Percentiles rank a stretch among this genome's conserved stretches.
phyloP scores from a whole-genome alignment of 2,329 filamentous ascomycete species.

The Pestalotiopsis sp. region DNA sequence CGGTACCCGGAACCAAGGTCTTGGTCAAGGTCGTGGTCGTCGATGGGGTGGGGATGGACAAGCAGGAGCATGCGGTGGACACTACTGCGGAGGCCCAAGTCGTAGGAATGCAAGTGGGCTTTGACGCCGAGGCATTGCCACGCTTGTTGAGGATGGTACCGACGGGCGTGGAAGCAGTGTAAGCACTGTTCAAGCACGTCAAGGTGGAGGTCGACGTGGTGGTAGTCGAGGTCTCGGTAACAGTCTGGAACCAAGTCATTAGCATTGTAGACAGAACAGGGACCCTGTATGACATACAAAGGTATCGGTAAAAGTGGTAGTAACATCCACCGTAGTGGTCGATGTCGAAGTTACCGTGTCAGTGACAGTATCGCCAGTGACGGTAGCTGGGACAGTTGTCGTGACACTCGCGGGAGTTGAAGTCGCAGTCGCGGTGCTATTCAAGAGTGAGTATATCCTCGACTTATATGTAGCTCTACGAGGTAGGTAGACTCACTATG shows the following conservation, averaged over 20 bases:
- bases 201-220: constrained; percentile 11
- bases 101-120: constrained; percentile 16
- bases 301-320: neutral
- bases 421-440: constrained; percentile 9
- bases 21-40: constrained; percentile 13
- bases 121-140: neutral
- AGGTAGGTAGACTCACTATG: neutral
- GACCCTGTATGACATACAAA: neutral
- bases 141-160: constrained; percentile 10
- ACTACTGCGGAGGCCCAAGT: constrained; percentile 10
- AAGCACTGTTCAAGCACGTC: constrained; percentile 16
- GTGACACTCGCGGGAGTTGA: constrained; percentile 4
- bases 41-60: constrained; percentile 13
- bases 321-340: neutral
- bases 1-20: neutral
- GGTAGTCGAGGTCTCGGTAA: constrained; percentile 2
- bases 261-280: no score
- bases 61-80: constrained; percentile 17
- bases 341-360: constrained; percentile 2
- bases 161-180: constrained; percentile 11
- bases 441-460: neutral
- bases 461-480: neutral
- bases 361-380: constrained; percentile 9
- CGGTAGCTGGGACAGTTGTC: constrained; percentile 12
- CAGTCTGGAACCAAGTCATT: neutral